A percentile compares a stretch with the other conserved stretches of the same genome.
phyloP scores from a whole-genome alignment of 2,329 filamentous ascomycete species.

The Fusarium sp. region DNA sequence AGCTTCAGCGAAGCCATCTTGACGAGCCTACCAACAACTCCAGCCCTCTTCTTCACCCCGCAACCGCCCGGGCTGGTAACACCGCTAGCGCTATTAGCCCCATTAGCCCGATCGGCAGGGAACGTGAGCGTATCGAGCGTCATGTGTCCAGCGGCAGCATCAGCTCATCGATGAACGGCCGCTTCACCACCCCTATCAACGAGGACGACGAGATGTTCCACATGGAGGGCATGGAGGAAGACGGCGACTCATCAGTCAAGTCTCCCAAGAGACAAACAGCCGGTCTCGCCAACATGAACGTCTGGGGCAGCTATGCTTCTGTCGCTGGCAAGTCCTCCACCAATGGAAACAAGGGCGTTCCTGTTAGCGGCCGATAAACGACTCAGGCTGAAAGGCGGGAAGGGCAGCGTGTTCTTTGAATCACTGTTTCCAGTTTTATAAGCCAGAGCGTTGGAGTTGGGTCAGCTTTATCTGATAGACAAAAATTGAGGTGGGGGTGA shows the following conservation, averaged over 20 bases:
- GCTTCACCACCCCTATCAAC: slow-evolving; percentile 73
- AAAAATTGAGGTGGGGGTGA: slow-evolving; percentile 27
- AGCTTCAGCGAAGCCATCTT: slow-evolving; percentile 70
- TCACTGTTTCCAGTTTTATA: slow-evolving; percentile 26
- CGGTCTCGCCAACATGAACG: slow-evolving; percentile 53
- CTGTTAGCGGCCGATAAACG: slow-evolving; percentile 50
- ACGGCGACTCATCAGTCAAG: slow-evolving; percentile 63
- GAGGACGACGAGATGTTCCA: slow-evolving; percentile 73
- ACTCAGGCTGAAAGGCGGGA: slow-evolving; percentile 3
- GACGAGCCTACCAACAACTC: slow-evolving; percentile 58
- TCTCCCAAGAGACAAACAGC: slow-evolving; percentile 63
- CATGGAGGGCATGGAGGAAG: slow-evolving; percentile 72
- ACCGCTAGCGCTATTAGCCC: slow-evolving; percentile 55
- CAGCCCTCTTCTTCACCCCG: slow-evolving; percentile 64
- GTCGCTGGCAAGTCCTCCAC: slow-evolving; percentile 46
- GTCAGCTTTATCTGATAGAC: slow-evolving; percentile 30
- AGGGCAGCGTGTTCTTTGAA: slow-evolving; percentile 19
- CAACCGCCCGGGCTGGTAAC: slow-evolving; percentile 52
- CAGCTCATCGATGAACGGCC: slow-evolving; percentile 63
- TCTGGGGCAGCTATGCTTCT: slow-evolving; percentile 57
- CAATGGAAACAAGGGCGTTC: slow-evolving; percentile 46
- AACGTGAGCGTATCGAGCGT: slow-evolving; percentile 60
- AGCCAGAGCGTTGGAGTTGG: slow-evolving; percentile 28
- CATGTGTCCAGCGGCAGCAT: slow-evolving; percentile 71
- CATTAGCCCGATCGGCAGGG: slow-evolving; percentile 54